Evolutionary conservation across 106 monocot genomes (phyloP).

Genomic region (Cymbidium sinense): DNA sequence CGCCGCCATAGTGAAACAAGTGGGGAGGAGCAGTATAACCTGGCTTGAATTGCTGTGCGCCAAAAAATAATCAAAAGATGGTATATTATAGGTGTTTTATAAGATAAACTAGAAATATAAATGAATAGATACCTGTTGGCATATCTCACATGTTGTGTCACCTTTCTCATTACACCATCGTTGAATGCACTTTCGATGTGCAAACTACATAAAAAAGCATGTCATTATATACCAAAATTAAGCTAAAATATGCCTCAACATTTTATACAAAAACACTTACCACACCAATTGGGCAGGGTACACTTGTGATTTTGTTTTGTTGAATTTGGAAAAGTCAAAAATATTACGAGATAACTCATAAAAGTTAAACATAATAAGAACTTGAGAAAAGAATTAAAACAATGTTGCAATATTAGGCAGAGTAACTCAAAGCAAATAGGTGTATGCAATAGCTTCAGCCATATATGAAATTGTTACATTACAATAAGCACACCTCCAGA

Average conservation of each 20-base stretch:
- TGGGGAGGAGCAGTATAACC: slow-evolving; percentile 45
- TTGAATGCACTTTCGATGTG: slow-evolving; percentile 54
- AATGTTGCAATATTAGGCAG: neutral
- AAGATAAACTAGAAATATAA: neutral
- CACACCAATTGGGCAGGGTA: neutral
- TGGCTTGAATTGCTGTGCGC: slow-evolving; percentile 43
- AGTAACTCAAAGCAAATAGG: neutral
- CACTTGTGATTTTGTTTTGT: neutral
- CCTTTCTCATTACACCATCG: slow-evolving; percentile 60
- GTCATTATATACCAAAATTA: neutral
- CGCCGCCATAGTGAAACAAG: slow-evolving; percentile 42
- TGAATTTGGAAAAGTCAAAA: neutral
- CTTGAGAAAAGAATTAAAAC: neutral
- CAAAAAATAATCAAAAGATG: neutral
- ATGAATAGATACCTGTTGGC: slow-evolving; percentile 27
- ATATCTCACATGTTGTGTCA: slow-evolving; percentile 49
- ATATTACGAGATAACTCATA: neutral
- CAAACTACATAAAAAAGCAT: slow-evolving; percentile 19
- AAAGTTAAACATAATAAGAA: neutral
- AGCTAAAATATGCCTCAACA: neutral
- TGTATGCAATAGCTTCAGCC: neutral
- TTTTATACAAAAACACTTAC: neutral
- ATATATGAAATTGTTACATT: neutral
- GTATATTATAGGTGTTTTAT: neutral
- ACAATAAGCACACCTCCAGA: neutral